Percentiles rank a stretch among this genome's conserved stretches.
Conservation (phyloP, 1,284 basidiomycete species). For the Pseudozyma hubeiensis region DNA sequence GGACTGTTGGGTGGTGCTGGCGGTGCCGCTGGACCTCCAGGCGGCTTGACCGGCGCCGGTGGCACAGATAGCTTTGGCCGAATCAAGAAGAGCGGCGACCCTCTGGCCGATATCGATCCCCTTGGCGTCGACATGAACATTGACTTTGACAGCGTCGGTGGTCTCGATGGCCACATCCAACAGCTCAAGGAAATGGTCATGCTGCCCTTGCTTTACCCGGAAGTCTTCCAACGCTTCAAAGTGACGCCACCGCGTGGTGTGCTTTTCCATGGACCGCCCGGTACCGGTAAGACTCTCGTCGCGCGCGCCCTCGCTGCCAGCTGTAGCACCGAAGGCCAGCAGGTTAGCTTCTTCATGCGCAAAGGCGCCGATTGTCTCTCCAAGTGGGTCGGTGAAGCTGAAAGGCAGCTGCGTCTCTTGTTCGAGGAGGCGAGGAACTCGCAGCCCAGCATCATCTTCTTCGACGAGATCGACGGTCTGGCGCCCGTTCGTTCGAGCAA, state of each 20-base stretch:
- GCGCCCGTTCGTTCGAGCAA: constrained; percentile 97
- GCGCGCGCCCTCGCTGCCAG: constrained; percentile 94
- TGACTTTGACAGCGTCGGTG: constrained; percentile 97
- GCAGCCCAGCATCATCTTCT: constrained; percentile 96
- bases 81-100: constrained; percentile 70
- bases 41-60: constrained; percentile 43
- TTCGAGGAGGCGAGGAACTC: constrained; percentile 95
- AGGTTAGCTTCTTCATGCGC: constrained; percentile 99
- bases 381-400: constrained; percentile 99
- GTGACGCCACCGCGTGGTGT: constrained; percentile 97
- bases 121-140: constrained; percentile 92
- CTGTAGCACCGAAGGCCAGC: constrained; percentile 86
- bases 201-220: constrained; percentile 93
- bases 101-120: constrained; percentile 95
- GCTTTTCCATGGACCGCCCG: constrained; percentile 77
- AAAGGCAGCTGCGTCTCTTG: constrained; percentile 90
- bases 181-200: constrained; percentile 99
- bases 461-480: constrained; percentile 98
- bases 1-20: constrained; percentile 56
- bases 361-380: constrained; percentile 98
- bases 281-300: constrained; percentile 68
- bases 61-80: constrained; percentile 50
- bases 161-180: constrained; percentile 94
- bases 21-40: constrained; percentile 42
- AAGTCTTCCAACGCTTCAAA: constrained; percentile 94